Percentiles rank a stretch among this genome's conserved stretches.
phyloP scores from a whole-genome alignment of 257 asterid species.

The Solanum arcanum region DNA sequence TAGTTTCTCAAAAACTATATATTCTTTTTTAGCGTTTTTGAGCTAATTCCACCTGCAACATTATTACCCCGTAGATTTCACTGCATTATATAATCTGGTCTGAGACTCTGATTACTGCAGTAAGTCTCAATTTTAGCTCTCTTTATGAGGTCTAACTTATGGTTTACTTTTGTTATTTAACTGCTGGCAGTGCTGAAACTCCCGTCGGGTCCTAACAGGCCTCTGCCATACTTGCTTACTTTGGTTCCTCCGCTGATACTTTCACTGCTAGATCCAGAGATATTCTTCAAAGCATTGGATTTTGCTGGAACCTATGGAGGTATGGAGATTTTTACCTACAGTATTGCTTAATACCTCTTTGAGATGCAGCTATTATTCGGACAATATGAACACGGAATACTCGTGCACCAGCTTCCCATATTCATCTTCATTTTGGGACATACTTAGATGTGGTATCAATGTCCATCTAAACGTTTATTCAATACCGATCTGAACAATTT shows the following conservation, averaged over 20 bases:
- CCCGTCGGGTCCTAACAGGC: slow-evolving; percentile 48
- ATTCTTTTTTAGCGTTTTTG: neutral
- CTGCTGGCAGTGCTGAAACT: slow-evolving; percentile 65
- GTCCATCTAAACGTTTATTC: neutral
- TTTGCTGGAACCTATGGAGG: slow-evolving; percentile 98
- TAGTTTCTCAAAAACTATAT: neutral
- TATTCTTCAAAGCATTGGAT: slow-evolving; percentile 91
- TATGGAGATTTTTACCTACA: slow-evolving; percentile 2
- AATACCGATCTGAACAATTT: neutral
- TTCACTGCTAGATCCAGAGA: slow-evolving; percentile 75
- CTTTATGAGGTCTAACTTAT: neutral
- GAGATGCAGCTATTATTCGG: too few relatives aligned
- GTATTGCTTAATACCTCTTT: neutral
- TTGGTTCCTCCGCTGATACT: slow-evolving; percentile 64
- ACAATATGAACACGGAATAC: neutral
- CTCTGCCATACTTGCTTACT: slow-evolving; percentile 57
- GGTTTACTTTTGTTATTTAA: slow-evolving; percentile 4
- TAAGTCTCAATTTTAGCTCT: neutral
- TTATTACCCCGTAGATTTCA: neutral
- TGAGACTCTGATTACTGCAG: neutral
- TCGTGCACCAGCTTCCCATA: neutral
- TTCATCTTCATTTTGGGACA: neutral
- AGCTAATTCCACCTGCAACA: neutral
- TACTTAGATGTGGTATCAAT: neutral
- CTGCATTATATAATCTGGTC: neutral